A percentile compares a stretch with the other conserved stretches of the same genome.
Conservation (phyloP, 768 basidiomycete genomes). For the Suillus subalutaceus region DNA sequence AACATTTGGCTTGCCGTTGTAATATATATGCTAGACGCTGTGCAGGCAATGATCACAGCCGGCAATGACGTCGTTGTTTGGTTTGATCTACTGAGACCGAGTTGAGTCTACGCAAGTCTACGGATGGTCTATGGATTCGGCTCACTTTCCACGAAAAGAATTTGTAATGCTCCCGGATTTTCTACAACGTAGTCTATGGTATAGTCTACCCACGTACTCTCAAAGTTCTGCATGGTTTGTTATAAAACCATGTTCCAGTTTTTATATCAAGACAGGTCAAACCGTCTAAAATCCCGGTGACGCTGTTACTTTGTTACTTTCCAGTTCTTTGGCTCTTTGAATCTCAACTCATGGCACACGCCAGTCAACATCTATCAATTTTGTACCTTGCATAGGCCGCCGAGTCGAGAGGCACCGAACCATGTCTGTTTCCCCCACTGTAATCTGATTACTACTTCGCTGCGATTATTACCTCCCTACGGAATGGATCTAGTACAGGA, state of each 20-base stretch:
- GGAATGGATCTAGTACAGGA: neutral
- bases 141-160: neutral
- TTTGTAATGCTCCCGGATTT: too few relatives aligned
- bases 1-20: neutral
- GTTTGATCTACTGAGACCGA: neutral
- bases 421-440: neutral
- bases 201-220: neutral
- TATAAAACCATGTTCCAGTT: neutral
- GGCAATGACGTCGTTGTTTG: neutral
- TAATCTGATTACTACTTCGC: neutral
- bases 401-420: neutral
- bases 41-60: constrained; percentile 3
- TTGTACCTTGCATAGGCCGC: neutral
- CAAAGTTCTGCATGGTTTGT: neutral
- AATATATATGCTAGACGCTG: neutral
- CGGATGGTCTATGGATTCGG: neutral
- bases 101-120: neutral
- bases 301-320: constrained; percentile 7
- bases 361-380: too few relatives aligned
- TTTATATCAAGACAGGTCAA: neutral
- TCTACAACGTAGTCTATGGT: neutral
- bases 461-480: neutral
- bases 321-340: neutral
- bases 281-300: neutral
- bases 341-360: neutral